Percentiles rank a stretch among this genome's conserved stretches.
Conservation (phyloP, 1,139 yeast genomes). For the Torulaspora pretoriensis region DNA sequence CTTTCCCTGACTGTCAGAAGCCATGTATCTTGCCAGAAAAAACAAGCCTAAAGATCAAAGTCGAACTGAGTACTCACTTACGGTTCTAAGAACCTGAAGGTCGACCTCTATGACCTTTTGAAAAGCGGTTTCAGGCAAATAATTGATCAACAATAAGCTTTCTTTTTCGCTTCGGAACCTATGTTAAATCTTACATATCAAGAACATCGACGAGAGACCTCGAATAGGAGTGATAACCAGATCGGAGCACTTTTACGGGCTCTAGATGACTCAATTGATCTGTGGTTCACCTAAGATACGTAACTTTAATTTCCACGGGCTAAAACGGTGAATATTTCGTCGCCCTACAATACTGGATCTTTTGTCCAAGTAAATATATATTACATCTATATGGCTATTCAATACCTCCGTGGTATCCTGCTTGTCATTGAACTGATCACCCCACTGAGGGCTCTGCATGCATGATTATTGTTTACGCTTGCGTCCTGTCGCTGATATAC, state of each 20-base stretch:
- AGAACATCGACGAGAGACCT: not conserved
- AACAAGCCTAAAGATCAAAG: not conserved
- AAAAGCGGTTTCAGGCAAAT: not conserved
- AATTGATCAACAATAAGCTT: not conserved
- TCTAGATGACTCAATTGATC: not conserved
- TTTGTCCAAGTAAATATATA: not conserved
- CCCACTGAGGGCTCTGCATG: not conserved
- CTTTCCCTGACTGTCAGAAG: conserved; percentile 7
- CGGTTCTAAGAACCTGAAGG: conserved; percentile 1
- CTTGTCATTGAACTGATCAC: not conserved
- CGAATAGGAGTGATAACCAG: not conserved
- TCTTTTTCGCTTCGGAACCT: conserved; percentile 4
- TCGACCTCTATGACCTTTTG: conserved; percentile 3
- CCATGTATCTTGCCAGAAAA: conserved; percentile 6
- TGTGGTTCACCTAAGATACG: not conserved
- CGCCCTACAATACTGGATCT: not conserved
- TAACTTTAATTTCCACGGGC: not conserved
- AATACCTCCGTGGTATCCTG: not conserved
- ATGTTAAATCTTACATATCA: not conserved
- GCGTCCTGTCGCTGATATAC: too few species aligned
- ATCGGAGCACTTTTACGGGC: not conserved
- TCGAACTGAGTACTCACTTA: not conserved
- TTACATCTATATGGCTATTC: conserved; percentile 4
- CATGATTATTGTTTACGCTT: not conserved
- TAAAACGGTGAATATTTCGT: not conserved